Percentiles rank a stretch among this genome's conserved stretches.
Evolutionary conservation across 371 early-diverging fungal genomes (phyloP).

Genomic region (Mycotypha africana): DNA sequence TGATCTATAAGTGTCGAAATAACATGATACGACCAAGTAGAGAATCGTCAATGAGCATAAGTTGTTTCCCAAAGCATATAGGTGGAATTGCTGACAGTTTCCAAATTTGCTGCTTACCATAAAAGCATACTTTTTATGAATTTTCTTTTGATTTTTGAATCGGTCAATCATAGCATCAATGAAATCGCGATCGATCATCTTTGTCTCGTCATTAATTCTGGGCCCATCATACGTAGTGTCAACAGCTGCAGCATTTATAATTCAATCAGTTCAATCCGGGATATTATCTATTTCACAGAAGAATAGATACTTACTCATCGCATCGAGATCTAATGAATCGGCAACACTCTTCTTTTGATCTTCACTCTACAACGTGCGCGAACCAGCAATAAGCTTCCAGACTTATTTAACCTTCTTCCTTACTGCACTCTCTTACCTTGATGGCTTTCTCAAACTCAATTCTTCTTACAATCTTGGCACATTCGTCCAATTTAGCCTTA

Average conservation of each 20-base stretch:
- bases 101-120: conserved; percentile 47
- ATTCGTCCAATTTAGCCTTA: conserved; percentile 66
- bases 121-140: conserved; percentile 87
- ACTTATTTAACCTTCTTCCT: too few relatives aligned
- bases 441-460: conserved; percentile 95
- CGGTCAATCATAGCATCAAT: conserved; percentile 70
- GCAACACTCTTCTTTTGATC: conserved; percentile 40
- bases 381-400: not conserved
- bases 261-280: too few relatives aligned
- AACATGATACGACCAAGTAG: too few relatives aligned
- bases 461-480: conserved; percentile 83
- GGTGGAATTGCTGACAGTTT: too few relatives aligned
- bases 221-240: conserved; percentile 69
- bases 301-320: conserved; percentile 50
- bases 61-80: too few relatives aligned
- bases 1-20: conserved; percentile 48
- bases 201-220: conserved; percentile 47
- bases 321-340: conserved; percentile 38
- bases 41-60: too few relatives aligned
- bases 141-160: conserved; percentile 84
- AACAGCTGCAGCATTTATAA: conserved; percentile 40
- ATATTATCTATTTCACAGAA: too few relatives aligned
- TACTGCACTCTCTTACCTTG: conserved; percentile 35
- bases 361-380: conserved; percentile 25
- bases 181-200: conserved; percentile 71